Evolutionary conservation across 192 early-diverging fungal species (phyloP), one percentile per base, ranked within the genome.

Genomic region (Coemansia sp.): DNA sequence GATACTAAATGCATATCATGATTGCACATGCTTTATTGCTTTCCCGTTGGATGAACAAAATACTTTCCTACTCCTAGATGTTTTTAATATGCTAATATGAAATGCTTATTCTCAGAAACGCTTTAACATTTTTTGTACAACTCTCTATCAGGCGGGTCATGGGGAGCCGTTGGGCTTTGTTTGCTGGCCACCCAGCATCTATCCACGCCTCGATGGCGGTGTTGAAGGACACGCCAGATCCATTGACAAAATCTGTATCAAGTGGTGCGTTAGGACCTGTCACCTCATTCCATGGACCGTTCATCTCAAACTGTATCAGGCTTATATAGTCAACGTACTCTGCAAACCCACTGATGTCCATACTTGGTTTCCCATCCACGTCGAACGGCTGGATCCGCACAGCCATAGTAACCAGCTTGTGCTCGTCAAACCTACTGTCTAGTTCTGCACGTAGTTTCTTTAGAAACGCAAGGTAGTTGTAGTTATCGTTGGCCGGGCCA

Each of bases 231-330:
- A n/a, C n/a, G 43, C 71, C 63, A 2, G 61, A 47, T 13, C 65
- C 68, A 38, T 69, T 41, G 0, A 54, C 65, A 9, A 64, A 49
- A 0, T 58, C 59, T 44, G 53, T 65, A 39, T 76, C 62, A 10
- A 87, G 68, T n/a, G 88, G 86, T 13, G 88, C 79, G 65, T 89
- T 89, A 32, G 87, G 84, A 21, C 87, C 83, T 4, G 84, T 87
- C 6, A 67, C 67, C 11, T 74, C 23, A 13, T 74, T 74, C 86
- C 88, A 89, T 6, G 75, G 67, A 23, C 86, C 85, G 42, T 75
- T 57, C 45, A 79, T 84, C 69, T 87, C 89, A 65, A 90, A 90
- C 5, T 75, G 79, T 88, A 91, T 91, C 37, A 93, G 53, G 50
- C 89, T 89, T 54, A 90, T 83, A 41, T 79, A 85, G 67, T 87